Evolutionary conservation across 1,139 yeast species (phyloP).

Genomic region (Saccharomyces hybrid): DNA sequence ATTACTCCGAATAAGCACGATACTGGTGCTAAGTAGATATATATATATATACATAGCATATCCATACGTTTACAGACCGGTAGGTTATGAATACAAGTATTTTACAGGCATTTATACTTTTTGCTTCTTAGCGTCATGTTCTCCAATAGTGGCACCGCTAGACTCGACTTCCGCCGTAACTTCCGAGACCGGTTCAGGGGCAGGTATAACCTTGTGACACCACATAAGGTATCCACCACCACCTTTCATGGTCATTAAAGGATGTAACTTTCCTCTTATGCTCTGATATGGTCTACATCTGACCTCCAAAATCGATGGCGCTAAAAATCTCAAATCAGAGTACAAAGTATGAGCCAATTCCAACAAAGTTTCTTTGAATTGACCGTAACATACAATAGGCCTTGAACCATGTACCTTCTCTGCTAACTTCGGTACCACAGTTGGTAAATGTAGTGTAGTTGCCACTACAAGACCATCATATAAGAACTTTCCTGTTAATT

Average conservation of each 20-base stretch:
- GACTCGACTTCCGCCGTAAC: conserved; percentile 3
- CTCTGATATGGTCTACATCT: conserved; percentile 86
- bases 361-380: conserved; percentile 68
- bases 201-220: conserved; percentile 76
- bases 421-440: conserved; percentile 54
- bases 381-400: conserved; percentile 75
- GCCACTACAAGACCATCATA: conserved; percentile 78
- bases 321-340: conserved; percentile 62
- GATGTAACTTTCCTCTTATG: conserved; percentile 89
- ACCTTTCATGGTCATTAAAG: conserved; percentile 87
- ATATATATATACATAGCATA: neutral
- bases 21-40: neutral
- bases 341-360: conserved; percentile 63
- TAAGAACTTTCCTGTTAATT: conserved; percentile 41
- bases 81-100: neutral
- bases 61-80: too few relatives aligned
- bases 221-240: conserved; percentile 84
- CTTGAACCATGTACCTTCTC: conserved; percentile 75
- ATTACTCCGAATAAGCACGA: neutral
- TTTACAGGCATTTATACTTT: neutral
- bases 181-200: conserved; percentile 40
- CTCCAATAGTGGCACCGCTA: neutral
- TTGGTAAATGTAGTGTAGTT: conserved; percentile 62
- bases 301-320: conserved; percentile 78
- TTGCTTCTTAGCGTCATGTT: conserved; percentile 7